These are phyloP conservation scores for Vaccinium vitisidaea DNA, from an alignment of 148 eudicot species.

Conservation along the genomic window DNA sequence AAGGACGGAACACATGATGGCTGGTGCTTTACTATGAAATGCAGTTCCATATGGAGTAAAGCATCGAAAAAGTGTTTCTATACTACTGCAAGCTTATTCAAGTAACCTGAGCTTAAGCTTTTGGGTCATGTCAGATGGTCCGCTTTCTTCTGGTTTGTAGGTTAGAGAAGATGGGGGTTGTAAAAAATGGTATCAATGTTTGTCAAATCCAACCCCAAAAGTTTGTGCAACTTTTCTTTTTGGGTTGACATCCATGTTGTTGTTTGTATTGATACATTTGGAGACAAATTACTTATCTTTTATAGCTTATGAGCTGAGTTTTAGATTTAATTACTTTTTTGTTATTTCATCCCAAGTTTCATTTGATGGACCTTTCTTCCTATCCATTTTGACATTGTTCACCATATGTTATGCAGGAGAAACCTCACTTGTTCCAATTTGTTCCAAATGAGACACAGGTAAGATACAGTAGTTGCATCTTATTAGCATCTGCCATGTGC, in stretches of 20 bases:
- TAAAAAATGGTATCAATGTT: background rate
- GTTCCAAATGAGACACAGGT: conserved; percentile 90
- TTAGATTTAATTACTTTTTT: background rate
- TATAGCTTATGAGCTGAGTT: background rate
- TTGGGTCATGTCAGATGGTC: background rate
- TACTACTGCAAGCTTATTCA: background rate
- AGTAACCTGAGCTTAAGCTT: background rate
- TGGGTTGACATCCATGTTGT: background rate
- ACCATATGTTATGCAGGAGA: conserved; percentile 59
- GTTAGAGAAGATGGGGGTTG: background rate
- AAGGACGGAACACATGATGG: background rate
- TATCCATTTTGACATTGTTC: background rate
- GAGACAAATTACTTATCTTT: background rate
- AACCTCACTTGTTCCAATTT: conserved; percentile 86
- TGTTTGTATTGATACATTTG: background rate
- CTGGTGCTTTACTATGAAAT: background rate
- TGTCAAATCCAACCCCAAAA: background rate
- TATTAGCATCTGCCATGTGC: background rate
- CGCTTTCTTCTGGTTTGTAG: background rate
- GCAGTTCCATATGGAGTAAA: background rate
- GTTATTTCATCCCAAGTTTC: background rate
- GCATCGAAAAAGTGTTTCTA: background rate
- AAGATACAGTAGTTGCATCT: conserved; percentile 12
- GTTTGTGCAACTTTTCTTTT: background rate
- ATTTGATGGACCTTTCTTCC: background rate